Evolutionary conservation across 768 basidiomycete genomes (phyloP), one percentile per base, ranked within the genome.

Genomic region (Boletellus emodensis): DNA sequence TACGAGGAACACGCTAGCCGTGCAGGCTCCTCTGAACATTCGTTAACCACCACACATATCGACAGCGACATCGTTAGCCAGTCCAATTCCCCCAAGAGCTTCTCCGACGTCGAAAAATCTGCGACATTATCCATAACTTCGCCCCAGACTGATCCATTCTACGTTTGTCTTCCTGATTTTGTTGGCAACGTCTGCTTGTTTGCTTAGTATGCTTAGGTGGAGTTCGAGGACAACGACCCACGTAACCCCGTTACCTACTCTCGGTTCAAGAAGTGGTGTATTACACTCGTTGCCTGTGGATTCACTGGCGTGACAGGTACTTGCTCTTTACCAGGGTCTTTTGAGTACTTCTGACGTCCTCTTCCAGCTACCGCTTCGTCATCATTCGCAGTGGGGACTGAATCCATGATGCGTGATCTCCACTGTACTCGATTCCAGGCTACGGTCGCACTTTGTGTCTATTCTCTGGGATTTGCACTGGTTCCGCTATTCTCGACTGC

Each of bases 401-500:
- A 66, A 3, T 80, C 80, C 3, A 85, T 87, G 84, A 73, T 68
- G 4, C 58, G 46, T 18, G 72, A 73, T 50, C 57, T 76, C 20
- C 62, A 75, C 34, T 78, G 75, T 44, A 73, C 75, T 2, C 54
- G 61, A 5, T 71, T 76, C 22, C 69, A 76, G 50, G 77, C 75
- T 1, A 76, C 74, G 4, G 52, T 78, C 28, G 80, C 76, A 1
- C 67, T 80, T 33, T 72, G 74, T 44, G 71, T 82, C 17, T 87
- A 75, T 60, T 69, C 79, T 0, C 64, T 87, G 5, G 84, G 83
- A 4, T 86, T 84, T 57, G 84, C 75, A 2, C 41, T 85, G 14
- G 69, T 83, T 7, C 84, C 84, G 4, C 75, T 87, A 3, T 71
- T 86, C 24, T 77, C 84, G 1, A 79, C 84, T 2, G 77, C 85